Evolutionary conservation across 352 stramenopile species (phyloP).

Genomic region (Halophytophthora batemanensis): DNA sequence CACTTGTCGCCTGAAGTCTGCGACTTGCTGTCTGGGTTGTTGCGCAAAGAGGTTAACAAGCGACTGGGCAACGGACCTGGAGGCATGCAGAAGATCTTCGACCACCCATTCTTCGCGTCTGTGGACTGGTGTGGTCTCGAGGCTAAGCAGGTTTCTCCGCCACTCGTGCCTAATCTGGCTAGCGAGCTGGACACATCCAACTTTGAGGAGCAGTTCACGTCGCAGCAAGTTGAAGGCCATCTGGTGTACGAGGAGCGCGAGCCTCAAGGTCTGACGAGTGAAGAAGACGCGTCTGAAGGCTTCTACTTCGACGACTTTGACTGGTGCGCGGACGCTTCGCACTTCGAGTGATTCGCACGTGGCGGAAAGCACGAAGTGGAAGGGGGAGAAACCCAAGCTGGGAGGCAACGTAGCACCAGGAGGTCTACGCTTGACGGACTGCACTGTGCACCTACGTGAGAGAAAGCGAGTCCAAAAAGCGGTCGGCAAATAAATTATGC

Average conservation of each 20-base stretch:
- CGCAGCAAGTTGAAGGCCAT: constrained; percentile 57
- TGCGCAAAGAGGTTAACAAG: constrained; percentile 58
- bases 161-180: constrained; percentile 47
- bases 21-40: constrained; percentile 52
- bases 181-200: constrained; percentile 61
- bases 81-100: constrained; percentile 71
- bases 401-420: too few species aligned
- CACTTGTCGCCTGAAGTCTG: constrained; percentile 76
- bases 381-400: too few species aligned
- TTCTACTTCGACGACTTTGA: constrained; percentile 75
- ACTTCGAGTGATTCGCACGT: constrained; percentile 31
- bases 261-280: constrained; percentile 15
- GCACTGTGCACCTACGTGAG: neutral
- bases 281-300: constrained; percentile 23
- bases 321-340: constrained; percentile 56
- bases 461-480: constrained; percentile 4
- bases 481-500: constrained; percentile 38
- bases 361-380: too few species aligned
- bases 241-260: constrained; percentile 58
- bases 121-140: constrained; percentile 79
- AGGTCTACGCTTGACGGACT: constrained; percentile 3
- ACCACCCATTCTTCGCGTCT: constrained; percentile 68
- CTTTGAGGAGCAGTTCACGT: constrained; percentile 75
- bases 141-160: constrained; percentile 68
- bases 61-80: constrained; percentile 53